These are phyloP conservation scores for Cryptosporidium sp. DNA, from an alignment of 169 alveolate genomes.

Conservation along the genomic window DNA sequence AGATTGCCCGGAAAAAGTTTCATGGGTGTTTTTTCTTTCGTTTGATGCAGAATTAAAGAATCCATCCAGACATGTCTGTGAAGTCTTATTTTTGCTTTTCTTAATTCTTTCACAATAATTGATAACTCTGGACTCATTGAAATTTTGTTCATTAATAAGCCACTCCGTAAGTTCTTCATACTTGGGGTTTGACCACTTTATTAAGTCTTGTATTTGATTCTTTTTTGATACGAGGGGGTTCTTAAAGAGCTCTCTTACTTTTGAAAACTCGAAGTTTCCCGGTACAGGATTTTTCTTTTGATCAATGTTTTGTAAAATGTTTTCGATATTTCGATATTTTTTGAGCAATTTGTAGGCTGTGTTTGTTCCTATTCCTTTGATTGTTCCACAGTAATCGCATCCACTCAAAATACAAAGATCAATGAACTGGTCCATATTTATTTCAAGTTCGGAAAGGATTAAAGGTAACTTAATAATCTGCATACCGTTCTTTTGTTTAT, in stretches of 20 bases:
- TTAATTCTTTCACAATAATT: constrained; percentile 58
- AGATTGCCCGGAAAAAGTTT: not conserved
- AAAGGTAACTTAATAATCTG: constrained; percentile 81
- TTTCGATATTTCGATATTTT: constrained; percentile 90
- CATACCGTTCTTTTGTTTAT: constrained; percentile 77
- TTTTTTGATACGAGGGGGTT: constrained; percentile 80
- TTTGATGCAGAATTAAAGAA: constrained; percentile 19
- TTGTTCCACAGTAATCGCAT: constrained; percentile 96
- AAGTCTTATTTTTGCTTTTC: constrained; percentile 51
- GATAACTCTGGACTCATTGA: constrained; percentile 82
- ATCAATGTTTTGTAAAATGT: constrained; percentile 84
- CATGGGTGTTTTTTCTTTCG: not conserved
- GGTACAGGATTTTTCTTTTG: constrained; percentile 79
- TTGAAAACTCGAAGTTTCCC: constrained; percentile 77
- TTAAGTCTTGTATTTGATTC: constrained; percentile 72
- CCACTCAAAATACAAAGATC: constrained; percentile 98
- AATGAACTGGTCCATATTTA: constrained; percentile 93
- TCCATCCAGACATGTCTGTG: constrained; percentile 61
- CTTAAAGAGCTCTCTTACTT: constrained; percentile 84
- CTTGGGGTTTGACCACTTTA: constrained; percentile 82
- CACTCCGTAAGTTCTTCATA: constrained; percentile 84
- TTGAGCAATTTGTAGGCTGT: constrained; percentile 94
- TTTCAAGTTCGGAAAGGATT: constrained; percentile 84
- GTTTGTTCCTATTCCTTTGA: constrained; percentile 95
- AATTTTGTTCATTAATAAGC: constrained; percentile 84